Evolutionary conservation across 306 rosid species (phyloP).

Genomic region (Trichosanthes cucumerina): DNA sequence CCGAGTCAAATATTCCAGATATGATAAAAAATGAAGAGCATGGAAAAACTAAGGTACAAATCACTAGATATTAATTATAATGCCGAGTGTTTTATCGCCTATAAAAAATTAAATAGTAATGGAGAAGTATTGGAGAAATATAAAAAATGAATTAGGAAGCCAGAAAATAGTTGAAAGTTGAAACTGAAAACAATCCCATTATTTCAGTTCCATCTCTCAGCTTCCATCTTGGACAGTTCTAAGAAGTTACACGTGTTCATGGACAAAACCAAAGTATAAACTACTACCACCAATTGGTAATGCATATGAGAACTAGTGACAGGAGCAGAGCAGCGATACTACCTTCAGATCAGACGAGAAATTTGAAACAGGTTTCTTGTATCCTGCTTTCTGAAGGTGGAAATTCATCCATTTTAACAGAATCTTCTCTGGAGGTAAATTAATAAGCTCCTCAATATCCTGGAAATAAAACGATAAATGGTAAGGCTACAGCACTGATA

Average conservation of each 20-base stretch:
- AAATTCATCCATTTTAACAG: constrained; percentile 94
- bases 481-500: constrained; percentile 8
- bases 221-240: not conserved
- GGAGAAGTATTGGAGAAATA: not conserved
- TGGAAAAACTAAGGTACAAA: not conserved
- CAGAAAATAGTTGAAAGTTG: not conserved
- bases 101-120: not conserved
- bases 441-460: constrained; percentile 96
- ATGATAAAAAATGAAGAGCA: not conserved
- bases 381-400: constrained; percentile 87
- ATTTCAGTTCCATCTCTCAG: not conserved
- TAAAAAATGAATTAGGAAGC: not conserved
- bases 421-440: constrained; percentile 84
- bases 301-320: not conserved
- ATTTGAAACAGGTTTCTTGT: constrained; percentile 59
- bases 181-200: not conserved
- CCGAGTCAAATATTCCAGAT: not conserved
- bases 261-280: constrained; percentile 4
- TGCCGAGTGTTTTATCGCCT: not conserved
- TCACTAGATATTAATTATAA: not conserved
- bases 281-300: not conserved
- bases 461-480: constrained; percentile 21
- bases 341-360: constrained; percentile 92
- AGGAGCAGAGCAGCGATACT: constrained; percentile 8
- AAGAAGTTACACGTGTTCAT: not conserved